Evolutionary conservation across 106 monocot genomes (phyloP).

Genomic region (Platanthera guangdongensis): DNA sequence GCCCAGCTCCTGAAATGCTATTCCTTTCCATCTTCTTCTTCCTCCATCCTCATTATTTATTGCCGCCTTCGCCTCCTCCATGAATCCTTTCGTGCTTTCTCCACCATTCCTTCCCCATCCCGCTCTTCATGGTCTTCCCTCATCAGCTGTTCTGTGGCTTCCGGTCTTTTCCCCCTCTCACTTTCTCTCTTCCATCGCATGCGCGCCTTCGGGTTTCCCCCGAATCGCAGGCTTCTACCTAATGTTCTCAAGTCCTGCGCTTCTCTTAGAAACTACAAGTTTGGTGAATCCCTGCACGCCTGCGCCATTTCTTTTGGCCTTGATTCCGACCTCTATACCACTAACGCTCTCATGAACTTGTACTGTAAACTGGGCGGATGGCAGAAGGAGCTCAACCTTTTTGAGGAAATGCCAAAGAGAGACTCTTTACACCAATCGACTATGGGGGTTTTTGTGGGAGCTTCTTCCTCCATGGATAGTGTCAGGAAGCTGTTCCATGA

Average conservation of each 20-base stretch:
- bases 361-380: conserved; percentile 37
- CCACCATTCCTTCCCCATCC: conserved; percentile 28
- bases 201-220: conserved; percentile 17
- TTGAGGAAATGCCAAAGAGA: not conserved
- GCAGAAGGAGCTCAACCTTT: not conserved
- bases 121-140: conserved; percentile 30
- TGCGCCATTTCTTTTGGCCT: conserved; percentile 34
- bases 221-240: conserved; percentile 36
- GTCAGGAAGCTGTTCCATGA: conserved; percentile 52
- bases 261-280: conserved; percentile 16
- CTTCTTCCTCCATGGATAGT: conserved; percentile 1
- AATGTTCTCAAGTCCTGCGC: conserved; percentile 64
- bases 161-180: conserved; percentile 28
- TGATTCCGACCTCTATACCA: conserved; percentile 36
- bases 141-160: conserved; percentile 44
- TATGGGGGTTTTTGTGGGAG: not conserved
- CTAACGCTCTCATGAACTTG: conserved; percentile 70
- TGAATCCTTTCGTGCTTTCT: conserved; percentile 25
- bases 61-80: conserved; percentile 21
- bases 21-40: conserved; percentile 1
- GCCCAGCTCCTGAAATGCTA: conserved; percentile 46
- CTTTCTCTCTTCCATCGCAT: conserved; percentile 42
- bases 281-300: conserved; percentile 47
- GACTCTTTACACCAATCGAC: not conserved
- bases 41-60: conserved; percentile 32